Conservation (phyloP, 495 filamentous ascomycete genomes). For the Cladorrhinum samala region DNA sequence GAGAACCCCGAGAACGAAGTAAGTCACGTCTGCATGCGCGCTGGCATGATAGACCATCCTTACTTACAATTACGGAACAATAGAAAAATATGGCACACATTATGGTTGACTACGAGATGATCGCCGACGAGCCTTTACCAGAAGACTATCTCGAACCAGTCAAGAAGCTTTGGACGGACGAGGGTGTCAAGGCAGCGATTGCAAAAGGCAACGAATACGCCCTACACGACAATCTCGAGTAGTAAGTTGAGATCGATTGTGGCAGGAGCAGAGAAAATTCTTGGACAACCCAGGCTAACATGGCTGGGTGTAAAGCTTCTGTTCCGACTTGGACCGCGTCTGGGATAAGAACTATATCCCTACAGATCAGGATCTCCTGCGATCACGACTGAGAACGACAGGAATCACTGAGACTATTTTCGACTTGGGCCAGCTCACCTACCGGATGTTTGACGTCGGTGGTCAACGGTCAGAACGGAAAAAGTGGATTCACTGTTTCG, state of each 20-base stretch:
- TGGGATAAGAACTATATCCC: conserved; percentile 84
- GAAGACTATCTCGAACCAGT: conserved; percentile 67
- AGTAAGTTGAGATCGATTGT: conserved; percentile 58
- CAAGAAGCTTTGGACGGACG: conserved; percentile 76
- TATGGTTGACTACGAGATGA: conserved; percentile 66
- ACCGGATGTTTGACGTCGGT: conserved; percentile 98
- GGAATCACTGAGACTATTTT: conserved; percentile 97
- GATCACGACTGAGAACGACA: conserved; percentile 86
- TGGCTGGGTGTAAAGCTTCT: conserved; percentile 59
- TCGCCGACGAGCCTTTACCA: conserved; percentile 66
- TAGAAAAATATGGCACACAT: conserved; percentile 51
- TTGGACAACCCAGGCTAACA: not conserved
- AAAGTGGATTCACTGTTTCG: conserved; percentile 99
- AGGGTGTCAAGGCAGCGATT: conserved; percentile 78
- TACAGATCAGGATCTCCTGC: conserved; percentile 93
- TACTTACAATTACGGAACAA: not conserved
- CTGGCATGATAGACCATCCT: not conserved
- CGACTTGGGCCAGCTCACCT: conserved; percentile 89
- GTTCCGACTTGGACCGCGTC: conserved; percentile 79
- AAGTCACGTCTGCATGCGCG: conserved; percentile 23
- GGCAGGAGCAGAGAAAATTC: not conserved
- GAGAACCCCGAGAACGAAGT: conserved; percentile 74
- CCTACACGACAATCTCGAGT: conserved; percentile 87
- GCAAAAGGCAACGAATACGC: conserved; percentile 92
- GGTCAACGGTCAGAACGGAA: conserved; percentile 96